Base-by-base conservation (phyloP, 768 basidiomycete species). In the Suillus cothurnatus region DNA sequence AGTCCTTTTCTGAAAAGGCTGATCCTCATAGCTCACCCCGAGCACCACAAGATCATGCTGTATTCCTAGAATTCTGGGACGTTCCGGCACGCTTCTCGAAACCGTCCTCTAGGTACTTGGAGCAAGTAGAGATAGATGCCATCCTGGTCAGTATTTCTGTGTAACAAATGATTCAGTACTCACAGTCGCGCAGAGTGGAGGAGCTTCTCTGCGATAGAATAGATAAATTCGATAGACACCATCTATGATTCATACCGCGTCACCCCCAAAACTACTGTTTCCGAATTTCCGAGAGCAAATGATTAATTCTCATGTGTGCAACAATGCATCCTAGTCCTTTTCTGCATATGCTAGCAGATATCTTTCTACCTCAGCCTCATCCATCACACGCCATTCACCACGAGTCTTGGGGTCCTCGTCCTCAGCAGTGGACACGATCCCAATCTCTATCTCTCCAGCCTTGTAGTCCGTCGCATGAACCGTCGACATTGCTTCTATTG, bases 401-500 rank as follows among this genome's bases (percentile, higher is more conserved):
- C 84, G 81, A 45, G 85, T 87, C 81, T 93, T 92, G 65, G 79
- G 79, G 66, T 84, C 79, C 74, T 97, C 95, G 21, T 91, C 91
- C 8, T 87, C 83, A 41, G 85, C 84, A 1, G 83, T 84, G 32
- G 94, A 97, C 26, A 94, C 91, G 61, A 99, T 92, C 0, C 95
- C 97, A 69, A 99, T 93, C 77, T 99, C 97, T 71, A 99, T 93
- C 78, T 99, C 97, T 12, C 88, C 89, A 0, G 94, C 83, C 78
- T 99, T 99, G 82, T 95, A 97, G 75, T 99, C 97, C 2, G 95
- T 97, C 45, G 94, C 89, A 72, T 97, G 93, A 31, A 99, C 95
- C 0, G 88, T 91, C 55, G 94, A 96, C 83, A 98, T 93, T 15
- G 90, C 88, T 76, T 98, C 96, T 62, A 98, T 96, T 0, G 95